phyloP scores from a whole-genome alignment of 2,329 filamentous ascomycete genomes.

The Stemphylium beticola region DNA sequence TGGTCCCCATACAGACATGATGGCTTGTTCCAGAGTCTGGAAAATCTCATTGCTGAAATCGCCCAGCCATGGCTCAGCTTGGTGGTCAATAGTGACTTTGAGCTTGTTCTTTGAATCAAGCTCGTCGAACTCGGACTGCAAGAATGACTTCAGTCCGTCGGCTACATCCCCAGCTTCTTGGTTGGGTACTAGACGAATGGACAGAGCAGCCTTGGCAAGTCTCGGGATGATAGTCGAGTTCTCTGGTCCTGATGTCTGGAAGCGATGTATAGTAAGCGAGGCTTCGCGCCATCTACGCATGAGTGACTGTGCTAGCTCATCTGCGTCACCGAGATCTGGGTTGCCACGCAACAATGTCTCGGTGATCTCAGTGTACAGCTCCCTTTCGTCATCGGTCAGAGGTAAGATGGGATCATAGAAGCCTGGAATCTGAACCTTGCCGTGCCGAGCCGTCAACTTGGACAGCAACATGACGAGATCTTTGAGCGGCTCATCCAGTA shows the following conservation, averaged over 20 bases:
- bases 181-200: constrained; percentile 89
- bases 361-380: constrained; percentile 83
- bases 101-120: constrained; percentile 83
- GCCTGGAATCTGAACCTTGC: constrained; percentile 80
- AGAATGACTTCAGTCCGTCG: constrained; percentile 68
- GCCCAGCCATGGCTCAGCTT: constrained; percentile 94
- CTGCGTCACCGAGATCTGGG: constrained; percentile 66
- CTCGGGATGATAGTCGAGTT: constrained; percentile 92
- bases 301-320: constrained; percentile 79
- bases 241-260: constrained; percentile 86
- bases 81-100: constrained; percentile 84
- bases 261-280: constrained; percentile 89
- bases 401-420: constrained; percentile 88
- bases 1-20: constrained; percentile 82
- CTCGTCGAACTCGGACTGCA: constrained; percentile 72
- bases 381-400: constrained; percentile 75
- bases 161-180: constrained; percentile 85
- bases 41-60: constrained; percentile 92
- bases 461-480: constrained; percentile 85
- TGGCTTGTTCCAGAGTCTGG: constrained; percentile 81
- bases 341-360: constrained; percentile 75
- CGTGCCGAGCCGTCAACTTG: constrained; percentile 79
- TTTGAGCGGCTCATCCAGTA: constrained; percentile 89
- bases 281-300: constrained; percentile 97
- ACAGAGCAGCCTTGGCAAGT: constrained; percentile 85